A percentile compares a stretch with the other conserved stretches of the same genome.
Evolutionary conservation across 2,329 filamentous ascomycete genomes (phyloP).

Genomic region (Graphilbum ipis-grandicollis): DNA sequence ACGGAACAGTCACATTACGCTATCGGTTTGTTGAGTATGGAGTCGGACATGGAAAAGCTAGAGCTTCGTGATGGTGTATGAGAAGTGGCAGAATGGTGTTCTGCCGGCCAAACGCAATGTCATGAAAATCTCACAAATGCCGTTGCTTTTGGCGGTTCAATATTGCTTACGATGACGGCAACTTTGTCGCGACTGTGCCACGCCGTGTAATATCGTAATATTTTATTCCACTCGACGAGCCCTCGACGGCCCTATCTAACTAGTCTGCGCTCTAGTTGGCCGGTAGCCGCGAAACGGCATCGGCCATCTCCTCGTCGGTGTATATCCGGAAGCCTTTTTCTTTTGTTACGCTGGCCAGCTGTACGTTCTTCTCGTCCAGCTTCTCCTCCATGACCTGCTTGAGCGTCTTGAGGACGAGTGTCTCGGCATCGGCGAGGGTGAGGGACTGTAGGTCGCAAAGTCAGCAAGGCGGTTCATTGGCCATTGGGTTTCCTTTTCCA

Average conservation of each 20-base stretch:
- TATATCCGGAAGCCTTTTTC: conserved; percentile 98
- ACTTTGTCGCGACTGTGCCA: no score
- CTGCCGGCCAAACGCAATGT: no score
- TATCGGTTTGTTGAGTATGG: conserved; percentile 60
- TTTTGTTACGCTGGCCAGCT: conserved; percentile 93
- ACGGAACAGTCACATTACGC: conserved; percentile 55
- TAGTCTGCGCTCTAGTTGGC: conserved; percentile 29
- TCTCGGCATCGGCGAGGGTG: conserved; percentile 83
- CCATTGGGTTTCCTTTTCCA: no score
- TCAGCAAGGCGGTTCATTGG: neutral
- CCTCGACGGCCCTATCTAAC: no score
- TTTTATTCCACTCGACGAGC: no score
- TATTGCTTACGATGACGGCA: no score
- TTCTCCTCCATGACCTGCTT: conserved; percentile 99
- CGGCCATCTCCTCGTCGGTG: conserved; percentile 90
- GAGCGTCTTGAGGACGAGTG: conserved; percentile 86
- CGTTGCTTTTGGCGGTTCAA: no score
- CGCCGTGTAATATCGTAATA: no score
- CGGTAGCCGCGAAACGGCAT: conserved; percentile 69
- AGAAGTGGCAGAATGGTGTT: neutral
- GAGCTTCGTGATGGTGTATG: conserved; percentile 27
- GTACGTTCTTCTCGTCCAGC: conserved; percentile 95
- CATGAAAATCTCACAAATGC: no score
- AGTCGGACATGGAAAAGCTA: conserved; percentile 53
- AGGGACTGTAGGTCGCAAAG: conserved; percentile 44